Conservation (phyloP, 805 yeast species). For the Candida maris region DNA sequence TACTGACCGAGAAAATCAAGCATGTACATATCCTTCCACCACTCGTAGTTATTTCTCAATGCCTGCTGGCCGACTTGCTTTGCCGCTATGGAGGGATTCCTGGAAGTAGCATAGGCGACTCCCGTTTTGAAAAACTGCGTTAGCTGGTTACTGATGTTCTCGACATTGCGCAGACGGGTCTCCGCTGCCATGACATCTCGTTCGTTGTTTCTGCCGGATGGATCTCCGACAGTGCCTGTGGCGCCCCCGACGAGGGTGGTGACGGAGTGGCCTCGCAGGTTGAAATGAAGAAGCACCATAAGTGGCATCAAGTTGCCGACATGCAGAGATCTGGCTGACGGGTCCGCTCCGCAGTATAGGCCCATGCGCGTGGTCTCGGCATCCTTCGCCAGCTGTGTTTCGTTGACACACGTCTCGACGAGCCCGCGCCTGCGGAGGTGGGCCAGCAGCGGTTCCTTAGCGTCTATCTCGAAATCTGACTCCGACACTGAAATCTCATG, state of each 20-base stretch:
- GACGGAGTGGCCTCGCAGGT: conserved; percentile 79
- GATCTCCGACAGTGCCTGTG: conserved; percentile 95
- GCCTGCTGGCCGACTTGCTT: conserved; percentile 15
- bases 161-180: conserved; percentile 54
- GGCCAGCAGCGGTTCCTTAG: conserved; percentile 35
- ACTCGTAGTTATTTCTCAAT: conserved; percentile 60
- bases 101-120: conserved; percentile 52
- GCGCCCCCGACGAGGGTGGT: conserved; percentile 90
- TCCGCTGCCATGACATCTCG: conserved; percentile 54
- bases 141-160: conserved; percentile 60
- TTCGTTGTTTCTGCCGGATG: conserved; percentile 85
- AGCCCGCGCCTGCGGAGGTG: conserved; percentile 46
- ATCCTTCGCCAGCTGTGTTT: conserved; percentile 23
- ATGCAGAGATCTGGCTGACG: conserved; percentile 86
- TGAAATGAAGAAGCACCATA: conserved; percentile 79
- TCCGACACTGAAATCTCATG: conserved; percentile 18
- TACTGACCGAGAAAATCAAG: conserved; percentile 71
- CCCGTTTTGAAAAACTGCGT: conserved; percentile 58
- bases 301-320: conserved; percentile 88
- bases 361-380: conserved; percentile 39
- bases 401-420: conserved; percentile 39
- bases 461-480: conserved; percentile 29
- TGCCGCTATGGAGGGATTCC: conserved; percentile 31
- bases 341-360: conserved; percentile 94
- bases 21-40: conserved; percentile 83